These are phyloP conservation scores for Kazachstania taianensis DNA, from an alignment of 805 yeast species.

Conservation along the genomic window DNA sequence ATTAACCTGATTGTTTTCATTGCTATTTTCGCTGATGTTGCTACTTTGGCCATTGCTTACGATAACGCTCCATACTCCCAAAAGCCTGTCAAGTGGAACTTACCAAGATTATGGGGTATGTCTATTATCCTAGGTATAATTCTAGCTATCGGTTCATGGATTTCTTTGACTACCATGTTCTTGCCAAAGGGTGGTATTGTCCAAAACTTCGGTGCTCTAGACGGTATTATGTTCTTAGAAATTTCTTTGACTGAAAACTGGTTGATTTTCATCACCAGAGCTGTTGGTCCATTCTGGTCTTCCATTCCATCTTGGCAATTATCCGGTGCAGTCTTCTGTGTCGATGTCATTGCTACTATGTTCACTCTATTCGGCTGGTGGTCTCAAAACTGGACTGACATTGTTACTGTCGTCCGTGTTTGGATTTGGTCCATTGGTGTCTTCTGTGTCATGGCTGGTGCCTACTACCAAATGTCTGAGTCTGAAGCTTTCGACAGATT, in stretches of 20 bases:
- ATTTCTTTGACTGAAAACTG: constrained; percentile 93
- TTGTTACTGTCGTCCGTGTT: constrained; percentile 87
- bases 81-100: constrained; percentile 91
- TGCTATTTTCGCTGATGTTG: constrained; percentile 96
- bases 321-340: constrained; percentile 84
- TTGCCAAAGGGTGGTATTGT: constrained; percentile 84
- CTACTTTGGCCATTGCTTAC: constrained; percentile 93
- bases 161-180: constrained; percentile 89
- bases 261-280: constrained; percentile 94
- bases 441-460: constrained; percentile 94
- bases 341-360: constrained; percentile 85
- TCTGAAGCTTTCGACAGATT: constrained; percentile 72
- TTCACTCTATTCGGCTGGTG: constrained; percentile 95
- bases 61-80: constrained; percentile 94
- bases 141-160: constrained; percentile 90
- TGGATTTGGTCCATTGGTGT: constrained; percentile 95
- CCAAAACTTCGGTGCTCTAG: constrained; percentile 91
- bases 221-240: constrained; percentile 88
- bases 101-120: constrained; percentile 96
- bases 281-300: constrained; percentile 98
- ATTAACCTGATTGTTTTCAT: constrained; percentile 90
- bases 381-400: constrained; percentile 95
- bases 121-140: constrained; percentile 77
- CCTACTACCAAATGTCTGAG: constrained; percentile 85
- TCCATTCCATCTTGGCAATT: constrained; percentile 94